Percentiles rank a stretch among this genome's conserved stretches.
Evolutionary conservation across 179 eudicot genomes (phyloP).

Genomic region (Amaranthus tricolor): DNA sequence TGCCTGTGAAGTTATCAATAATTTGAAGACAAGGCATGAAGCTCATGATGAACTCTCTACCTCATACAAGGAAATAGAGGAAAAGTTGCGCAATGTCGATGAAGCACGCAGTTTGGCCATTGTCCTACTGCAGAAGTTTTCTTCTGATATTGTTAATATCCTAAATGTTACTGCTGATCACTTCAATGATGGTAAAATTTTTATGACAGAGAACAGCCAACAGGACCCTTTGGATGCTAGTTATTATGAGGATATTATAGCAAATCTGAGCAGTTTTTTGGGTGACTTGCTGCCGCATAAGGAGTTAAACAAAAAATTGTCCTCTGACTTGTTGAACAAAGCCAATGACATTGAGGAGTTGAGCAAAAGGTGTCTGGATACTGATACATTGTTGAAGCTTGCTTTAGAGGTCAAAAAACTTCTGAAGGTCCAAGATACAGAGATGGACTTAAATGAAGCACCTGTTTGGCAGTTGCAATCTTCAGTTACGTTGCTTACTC

Average conservation of each 20-base stretch:
- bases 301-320: slow-evolving; percentile 49
- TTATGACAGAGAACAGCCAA: slow-evolving; percentile 20
- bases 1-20: slow-evolving; percentile 60
- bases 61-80: slow-evolving; percentile 35
- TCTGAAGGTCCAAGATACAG: slow-evolving; percentile 40
- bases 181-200: slow-evolving; percentile 33
- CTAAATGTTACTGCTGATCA: slow-evolving; percentile 35
- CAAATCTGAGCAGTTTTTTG: slow-evolving; percentile 44
- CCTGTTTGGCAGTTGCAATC: slow-evolving; percentile 50
- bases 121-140: slow-evolving; percentile 47
- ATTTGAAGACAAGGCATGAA: slow-evolving; percentile 49
- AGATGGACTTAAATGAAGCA: slow-evolving; percentile 33
- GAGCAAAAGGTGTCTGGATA: slow-evolving; percentile 42
- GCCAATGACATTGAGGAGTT: slow-evolving; percentile 51
- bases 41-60: slow-evolving; percentile 37
- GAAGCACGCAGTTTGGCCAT: slow-evolving; percentile 41
- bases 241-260: slow-evolving; percentile 48
- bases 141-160: slow-evolving; percentile 44
- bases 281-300: slow-evolving; percentile 50
- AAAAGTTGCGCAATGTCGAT: slow-evolving; percentile 37
- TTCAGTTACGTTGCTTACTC: slow-evolving; percentile 48
- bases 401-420: slow-evolving; percentile 52
- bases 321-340: slow-evolving; percentile 52
- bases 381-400: slow-evolving; percentile 52
- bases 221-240: slow-evolving; percentile 44